Conservation (phyloP, 1,284 basidiomycete genomes). For the Leccinum solheimii region DNA sequence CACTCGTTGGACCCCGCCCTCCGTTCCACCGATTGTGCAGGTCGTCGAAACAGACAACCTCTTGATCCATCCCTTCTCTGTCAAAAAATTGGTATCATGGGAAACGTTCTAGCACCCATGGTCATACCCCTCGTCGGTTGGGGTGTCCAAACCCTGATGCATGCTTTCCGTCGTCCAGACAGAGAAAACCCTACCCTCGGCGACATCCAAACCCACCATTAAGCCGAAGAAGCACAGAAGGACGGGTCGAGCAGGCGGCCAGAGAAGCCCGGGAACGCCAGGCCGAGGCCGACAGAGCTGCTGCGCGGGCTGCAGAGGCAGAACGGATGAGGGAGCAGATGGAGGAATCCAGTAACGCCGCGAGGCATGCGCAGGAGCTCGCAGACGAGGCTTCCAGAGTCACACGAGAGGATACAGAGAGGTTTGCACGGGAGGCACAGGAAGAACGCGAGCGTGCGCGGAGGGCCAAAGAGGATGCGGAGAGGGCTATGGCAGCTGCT, state of each 20-base stretch:
- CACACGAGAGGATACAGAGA: not conserved
- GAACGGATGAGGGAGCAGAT: not conserved
- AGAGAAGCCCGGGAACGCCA: not conserved
- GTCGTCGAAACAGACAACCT: not conserved
- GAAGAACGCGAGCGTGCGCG: conserved; percentile 11
- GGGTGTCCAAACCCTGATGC: not conserved
- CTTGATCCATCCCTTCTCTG: not conserved
- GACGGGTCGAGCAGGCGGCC: not conserved
- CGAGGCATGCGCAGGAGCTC: not conserved
- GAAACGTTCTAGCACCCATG: not conserved
- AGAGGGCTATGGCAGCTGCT: conserved; percentile 6
- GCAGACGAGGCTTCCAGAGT: not conserved
- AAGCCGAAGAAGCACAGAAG: not conserved
- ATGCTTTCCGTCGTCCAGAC: not conserved
- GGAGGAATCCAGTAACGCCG: not conserved
- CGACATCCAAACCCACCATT: not conserved
- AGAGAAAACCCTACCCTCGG: not conserved
- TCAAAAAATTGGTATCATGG: not conserved
- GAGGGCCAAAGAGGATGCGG: conserved; percentile 15
- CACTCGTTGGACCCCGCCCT: not conserved
- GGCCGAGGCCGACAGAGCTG: not conserved
- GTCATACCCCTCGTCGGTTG: not conserved
- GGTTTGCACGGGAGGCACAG: conserved; percentile 7
- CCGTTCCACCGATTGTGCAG: not conserved
- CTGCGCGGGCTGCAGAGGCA: not conserved